Conservation (phyloP, 106 monocot species). For the Alisma plantagoaquatica region DNA sequence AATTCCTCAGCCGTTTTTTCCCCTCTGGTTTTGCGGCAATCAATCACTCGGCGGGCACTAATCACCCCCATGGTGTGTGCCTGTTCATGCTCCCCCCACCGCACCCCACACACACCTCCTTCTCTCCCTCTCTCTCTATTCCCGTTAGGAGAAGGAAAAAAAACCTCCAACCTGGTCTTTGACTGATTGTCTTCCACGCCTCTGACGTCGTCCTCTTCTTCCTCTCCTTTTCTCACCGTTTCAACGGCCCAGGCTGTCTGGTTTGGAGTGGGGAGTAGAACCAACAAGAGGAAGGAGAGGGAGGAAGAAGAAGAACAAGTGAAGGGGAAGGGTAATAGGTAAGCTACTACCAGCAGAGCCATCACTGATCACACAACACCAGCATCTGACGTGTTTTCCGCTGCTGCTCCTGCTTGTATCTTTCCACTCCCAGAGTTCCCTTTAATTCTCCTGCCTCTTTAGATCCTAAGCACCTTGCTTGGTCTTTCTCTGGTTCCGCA, state of each 20-base stretch:
- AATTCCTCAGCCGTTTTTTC: neutral
- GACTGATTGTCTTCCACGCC: neutral
- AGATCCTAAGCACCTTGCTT: too few relatives aligned
- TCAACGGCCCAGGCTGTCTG: too few relatives aligned
- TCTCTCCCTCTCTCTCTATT: too few relatives aligned
- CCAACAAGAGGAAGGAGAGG: neutral
- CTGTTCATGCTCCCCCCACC: neutral
- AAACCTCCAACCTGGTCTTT: neutral
- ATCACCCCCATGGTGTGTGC: neutral
- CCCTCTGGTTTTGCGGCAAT: neutral
- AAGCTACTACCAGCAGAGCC: neutral
- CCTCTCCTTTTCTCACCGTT: too few relatives aligned
- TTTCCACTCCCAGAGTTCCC: too few relatives aligned
- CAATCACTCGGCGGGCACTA: neutral
- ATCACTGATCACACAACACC: neutral
- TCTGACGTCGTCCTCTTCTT: too few relatives aligned
- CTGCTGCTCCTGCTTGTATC: too few relatives aligned
- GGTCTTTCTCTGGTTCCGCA: neutral
- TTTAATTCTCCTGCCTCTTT: too few relatives aligned
- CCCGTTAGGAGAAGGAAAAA: neutral
- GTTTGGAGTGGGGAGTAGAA: too few relatives aligned
- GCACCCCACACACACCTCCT: neutral
- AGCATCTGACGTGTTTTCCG: neutral
- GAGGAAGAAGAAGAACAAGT: neutral
- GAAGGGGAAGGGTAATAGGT: neutral